Evolutionary conservation across 192 early-diverging fungal genomes (phyloP).

Genomic region (Glomus cerebriforme): DNA sequence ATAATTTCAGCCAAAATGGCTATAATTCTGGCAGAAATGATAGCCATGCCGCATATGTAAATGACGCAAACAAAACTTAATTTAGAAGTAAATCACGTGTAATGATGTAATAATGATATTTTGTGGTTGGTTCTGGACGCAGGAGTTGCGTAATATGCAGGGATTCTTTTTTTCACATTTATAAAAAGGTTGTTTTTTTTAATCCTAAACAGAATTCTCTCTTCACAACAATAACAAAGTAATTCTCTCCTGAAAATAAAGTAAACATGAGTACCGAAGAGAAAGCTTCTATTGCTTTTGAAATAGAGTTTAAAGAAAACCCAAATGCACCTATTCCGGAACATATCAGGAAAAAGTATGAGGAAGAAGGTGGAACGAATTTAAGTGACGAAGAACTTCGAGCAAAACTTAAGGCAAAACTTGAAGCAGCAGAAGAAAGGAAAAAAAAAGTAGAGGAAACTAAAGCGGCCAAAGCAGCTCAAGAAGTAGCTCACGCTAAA

Average conservation of each 20-base stretch:
- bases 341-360: not conserved
- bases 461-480: conserved; percentile 3
- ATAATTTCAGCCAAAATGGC: no score
- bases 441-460: conserved; percentile 16
- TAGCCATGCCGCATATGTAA: no score
- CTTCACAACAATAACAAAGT: not conserved
- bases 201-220: not conserved
- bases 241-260: not conserved
- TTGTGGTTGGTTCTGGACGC: no score
- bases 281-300: conserved; percentile 8
- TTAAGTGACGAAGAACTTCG: conserved; percentile 21
- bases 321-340: conserved; percentile 10
- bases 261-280: conserved; percentile 1
- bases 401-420: conserved; percentile 11
- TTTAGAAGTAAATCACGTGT: no score
- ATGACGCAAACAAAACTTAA: no score
- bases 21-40: no score
- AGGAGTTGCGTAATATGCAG: no score
- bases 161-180: no score
- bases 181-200: no score
- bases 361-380: not conserved
- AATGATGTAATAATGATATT: no score
- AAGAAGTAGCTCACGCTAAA: conserved; percentile 26
- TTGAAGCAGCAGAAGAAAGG: conserved; percentile 24
- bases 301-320: conserved; percentile 26